Evolutionary conservation across 306 rosid species (phyloP).

Genomic region (Phaseolus lunatus): DNA sequence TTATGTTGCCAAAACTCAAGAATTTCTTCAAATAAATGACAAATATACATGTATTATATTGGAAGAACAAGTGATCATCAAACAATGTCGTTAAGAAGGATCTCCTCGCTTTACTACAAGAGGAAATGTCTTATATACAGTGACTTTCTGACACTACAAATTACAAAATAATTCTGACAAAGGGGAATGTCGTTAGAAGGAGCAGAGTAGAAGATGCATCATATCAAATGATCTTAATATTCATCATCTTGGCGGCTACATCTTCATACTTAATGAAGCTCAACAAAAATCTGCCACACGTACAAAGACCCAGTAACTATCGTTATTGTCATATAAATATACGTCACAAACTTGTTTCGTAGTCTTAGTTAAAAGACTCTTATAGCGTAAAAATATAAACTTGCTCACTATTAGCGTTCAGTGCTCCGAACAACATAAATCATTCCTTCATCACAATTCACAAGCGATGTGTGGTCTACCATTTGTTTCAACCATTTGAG

Average conservation of each 20-base stretch:
- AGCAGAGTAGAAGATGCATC: conserved; percentile 10
- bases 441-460: not conserved
- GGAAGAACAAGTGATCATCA: too few species aligned
- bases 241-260: not conserved
- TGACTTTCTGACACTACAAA: conserved; percentile 29
- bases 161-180: not conserved
- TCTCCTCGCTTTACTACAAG: conserved; percentile 9
- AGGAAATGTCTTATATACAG: not conserved
- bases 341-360: not conserved
- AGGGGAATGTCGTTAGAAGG: not conserved
- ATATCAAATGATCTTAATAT: too few species aligned
- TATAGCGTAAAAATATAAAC: not conserved
- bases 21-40: too few species aligned
- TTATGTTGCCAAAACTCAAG: too few species aligned
- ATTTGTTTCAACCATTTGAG: not conserved
- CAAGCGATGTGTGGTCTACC: not conserved
- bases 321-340: not conserved
- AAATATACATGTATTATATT: too few species aligned
- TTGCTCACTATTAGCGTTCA: not conserved
- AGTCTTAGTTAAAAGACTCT: not conserved
- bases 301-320: conserved; percentile 14
- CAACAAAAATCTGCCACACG: conserved; percentile 49
- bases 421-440: not conserved
- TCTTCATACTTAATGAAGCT: conserved; percentile 28
- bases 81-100: not conserved